phyloP scores from a whole-genome alignment of 306 rosid species.

The Casuarina equisetifolia region DNA sequence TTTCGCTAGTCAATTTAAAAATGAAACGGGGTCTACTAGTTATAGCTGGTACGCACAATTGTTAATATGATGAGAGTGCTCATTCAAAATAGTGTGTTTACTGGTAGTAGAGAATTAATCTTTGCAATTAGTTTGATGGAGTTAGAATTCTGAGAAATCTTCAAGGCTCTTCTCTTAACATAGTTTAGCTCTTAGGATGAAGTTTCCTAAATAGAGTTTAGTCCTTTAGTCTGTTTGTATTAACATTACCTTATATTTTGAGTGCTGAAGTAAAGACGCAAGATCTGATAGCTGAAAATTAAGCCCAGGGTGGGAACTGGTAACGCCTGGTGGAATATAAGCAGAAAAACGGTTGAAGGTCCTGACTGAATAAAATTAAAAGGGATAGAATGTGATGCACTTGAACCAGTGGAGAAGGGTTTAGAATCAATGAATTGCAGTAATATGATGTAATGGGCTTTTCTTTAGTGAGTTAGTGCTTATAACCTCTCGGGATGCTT shows the following conservation, averaged over 20 bases:
- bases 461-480: not conserved
- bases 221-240: not conserved
- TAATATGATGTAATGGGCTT: not conserved
- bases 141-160: not conserved
- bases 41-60: not conserved
- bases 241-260: not conserved
- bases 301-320: not conserved
- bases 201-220: not conserved
- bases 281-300: conserved; percentile 1
- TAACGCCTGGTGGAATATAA: not conserved
- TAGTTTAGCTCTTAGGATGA: not conserved
- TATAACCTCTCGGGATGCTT: not conserved
- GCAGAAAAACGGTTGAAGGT: not conserved
- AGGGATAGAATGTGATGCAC: conserved; percentile 1
- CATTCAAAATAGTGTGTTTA: not conserved
- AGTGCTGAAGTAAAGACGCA: not conserved
- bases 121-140: not conserved
- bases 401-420: not conserved
- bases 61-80: not conserved
- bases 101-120: not conserved
- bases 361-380: not conserved
- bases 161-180: not conserved
- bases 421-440: not conserved
- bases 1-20: not conserved
- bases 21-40: not conserved